A percentile compares a stretch with the other conserved stretches of the same genome.
phyloP scores from a whole-genome alignment of 768 basidiomycete genomes.

The Lactifluus pinguis region DNA sequence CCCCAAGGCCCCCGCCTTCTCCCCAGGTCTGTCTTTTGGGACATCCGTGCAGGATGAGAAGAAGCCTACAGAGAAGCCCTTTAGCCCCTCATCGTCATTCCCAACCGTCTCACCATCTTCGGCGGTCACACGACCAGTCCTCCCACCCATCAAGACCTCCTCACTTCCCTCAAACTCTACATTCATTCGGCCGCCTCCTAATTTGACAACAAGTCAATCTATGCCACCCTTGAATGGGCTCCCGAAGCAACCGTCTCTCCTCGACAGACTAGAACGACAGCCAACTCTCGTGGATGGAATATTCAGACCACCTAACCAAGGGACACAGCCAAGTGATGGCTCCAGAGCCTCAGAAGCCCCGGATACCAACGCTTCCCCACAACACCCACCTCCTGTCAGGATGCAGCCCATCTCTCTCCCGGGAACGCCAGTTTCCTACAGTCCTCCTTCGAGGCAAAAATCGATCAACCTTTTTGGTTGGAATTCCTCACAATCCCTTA shows the following conservation, averaged over 20 bases:
- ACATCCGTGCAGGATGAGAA: constrained; percentile 6
- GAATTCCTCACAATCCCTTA: constrained; percentile 19
- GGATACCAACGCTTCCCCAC: not conserved
- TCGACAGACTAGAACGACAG: not conserved
- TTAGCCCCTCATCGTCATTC: not conserved
- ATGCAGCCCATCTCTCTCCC: constrained; percentile 24
- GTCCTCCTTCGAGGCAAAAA: constrained; percentile 15
- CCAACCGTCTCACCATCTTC: constrained; percentile 1
- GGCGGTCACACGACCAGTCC: constrained; percentile 7
- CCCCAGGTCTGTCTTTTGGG: constrained; percentile 13
- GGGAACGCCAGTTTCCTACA: constrained; percentile 27
- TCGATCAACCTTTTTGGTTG: constrained; percentile 22
- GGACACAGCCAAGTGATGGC: not conserved
- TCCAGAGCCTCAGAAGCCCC: not conserved
- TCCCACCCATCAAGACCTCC: constrained; percentile 13
- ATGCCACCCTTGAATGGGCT: constrained; percentile 2
- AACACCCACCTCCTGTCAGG: constrained; percentile 21
- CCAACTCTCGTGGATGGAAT: constrained; percentile 4
- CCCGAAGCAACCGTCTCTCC: not conserved
- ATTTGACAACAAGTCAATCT: constrained; percentile 7
- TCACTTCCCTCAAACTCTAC: not conserved
- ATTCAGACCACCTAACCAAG: not conserved
- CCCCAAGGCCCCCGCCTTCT: constrained; percentile 18
- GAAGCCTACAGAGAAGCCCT: not conserved
- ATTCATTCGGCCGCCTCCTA: not conserved